These are phyloP conservation scores for Carallia brachiata DNA, from an alignment of 345 rosid genomes.

Conservation along the genomic window DNA sequence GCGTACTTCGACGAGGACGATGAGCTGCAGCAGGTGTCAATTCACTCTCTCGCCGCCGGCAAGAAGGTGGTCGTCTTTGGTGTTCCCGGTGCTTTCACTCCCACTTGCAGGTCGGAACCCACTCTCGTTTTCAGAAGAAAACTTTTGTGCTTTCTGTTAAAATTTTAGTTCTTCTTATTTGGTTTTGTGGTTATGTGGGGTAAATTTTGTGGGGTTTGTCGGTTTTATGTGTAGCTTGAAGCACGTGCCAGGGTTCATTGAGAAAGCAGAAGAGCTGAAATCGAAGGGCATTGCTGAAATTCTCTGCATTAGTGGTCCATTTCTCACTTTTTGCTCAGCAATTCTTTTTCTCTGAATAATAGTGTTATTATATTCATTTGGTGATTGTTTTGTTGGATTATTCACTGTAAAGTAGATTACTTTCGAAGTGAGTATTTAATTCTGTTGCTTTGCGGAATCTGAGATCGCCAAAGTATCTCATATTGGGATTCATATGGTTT, in stretches of 20 bases:
- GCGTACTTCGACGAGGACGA: constrained; percentile 86
- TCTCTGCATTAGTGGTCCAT: constrained; percentile 75
- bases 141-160: neutral
- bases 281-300: constrained; percentile 81
- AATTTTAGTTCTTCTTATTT: neutral
- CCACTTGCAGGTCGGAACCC: constrained; percentile 80
- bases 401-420: too few relatives aligned
- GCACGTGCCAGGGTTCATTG: constrained; percentile 96
- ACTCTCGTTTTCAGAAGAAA: neutral
- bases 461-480: too few relatives aligned
- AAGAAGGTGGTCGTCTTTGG: constrained; percentile 82
- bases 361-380: too few relatives aligned
- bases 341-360: too few relatives aligned
- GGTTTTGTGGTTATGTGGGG: neutral
- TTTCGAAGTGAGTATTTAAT: too few relatives aligned
- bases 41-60: constrained; percentile 82
- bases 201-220: neutral
- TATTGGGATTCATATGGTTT: too few relatives aligned
- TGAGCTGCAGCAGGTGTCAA: constrained; percentile 68
- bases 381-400: too few relatives aligned
- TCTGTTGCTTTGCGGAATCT: too few relatives aligned
- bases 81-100: constrained; percentile 99
- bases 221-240: constrained; percentile 47
- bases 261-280: constrained; percentile 77
- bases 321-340: neutral